A percentile compares a stretch with the other conserved stretches of the same genome.
Conservation (phyloP, 2,329 filamentous ascomycete species). For the Aspergillus ochraceus region DNA sequence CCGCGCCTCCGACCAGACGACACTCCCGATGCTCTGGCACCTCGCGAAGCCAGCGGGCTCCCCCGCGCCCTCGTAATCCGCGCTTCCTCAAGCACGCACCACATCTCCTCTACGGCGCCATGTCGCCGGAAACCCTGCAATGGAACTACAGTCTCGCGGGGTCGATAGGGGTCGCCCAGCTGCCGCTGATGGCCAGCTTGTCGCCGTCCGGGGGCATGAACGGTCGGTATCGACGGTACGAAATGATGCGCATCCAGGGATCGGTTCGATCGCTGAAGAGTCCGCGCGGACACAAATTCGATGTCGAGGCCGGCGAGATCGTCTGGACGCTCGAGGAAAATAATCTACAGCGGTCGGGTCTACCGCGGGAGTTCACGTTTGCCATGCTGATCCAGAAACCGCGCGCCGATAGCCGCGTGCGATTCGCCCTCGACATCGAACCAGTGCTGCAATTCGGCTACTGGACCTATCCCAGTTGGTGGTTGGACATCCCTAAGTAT, state of each 20-base stretch:
- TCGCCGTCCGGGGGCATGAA: constrained; percentile 44
- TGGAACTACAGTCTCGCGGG: constrained; percentile 51
- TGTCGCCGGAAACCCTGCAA: constrained; percentile 50
- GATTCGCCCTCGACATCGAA: constrained; percentile 44
- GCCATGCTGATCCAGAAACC: constrained; percentile 51
- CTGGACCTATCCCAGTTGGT: constrained; percentile 44
- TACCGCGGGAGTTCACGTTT: constrained; percentile 54
- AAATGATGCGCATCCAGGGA: constrained; percentile 54
- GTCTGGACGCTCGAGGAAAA: constrained; percentile 56
- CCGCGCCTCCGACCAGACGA: not conserved
- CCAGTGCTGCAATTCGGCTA: constrained; percentile 43
- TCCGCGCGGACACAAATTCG: constrained; percentile 34
- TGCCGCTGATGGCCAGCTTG: constrained; percentile 43
- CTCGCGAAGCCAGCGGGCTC: constrained; percentile 11
- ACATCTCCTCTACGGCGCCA: constrained; percentile 49
- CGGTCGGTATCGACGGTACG: constrained; percentile 46
- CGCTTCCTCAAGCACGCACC: constrained; percentile 52
- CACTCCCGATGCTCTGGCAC: not conserved
- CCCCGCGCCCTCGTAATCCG: constrained; percentile 27
- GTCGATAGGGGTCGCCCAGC: constrained; percentile 48
- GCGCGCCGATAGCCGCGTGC: constrained; percentile 37
- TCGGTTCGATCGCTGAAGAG: constrained; percentile 45
- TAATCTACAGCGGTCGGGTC: constrained; percentile 47
- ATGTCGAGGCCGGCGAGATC: constrained; percentile 47
- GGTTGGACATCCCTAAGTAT: constrained; percentile 39